Evolutionary conservation across 306 rosid genomes (phyloP).

Genomic region (Citrullus amarus): DNA sequence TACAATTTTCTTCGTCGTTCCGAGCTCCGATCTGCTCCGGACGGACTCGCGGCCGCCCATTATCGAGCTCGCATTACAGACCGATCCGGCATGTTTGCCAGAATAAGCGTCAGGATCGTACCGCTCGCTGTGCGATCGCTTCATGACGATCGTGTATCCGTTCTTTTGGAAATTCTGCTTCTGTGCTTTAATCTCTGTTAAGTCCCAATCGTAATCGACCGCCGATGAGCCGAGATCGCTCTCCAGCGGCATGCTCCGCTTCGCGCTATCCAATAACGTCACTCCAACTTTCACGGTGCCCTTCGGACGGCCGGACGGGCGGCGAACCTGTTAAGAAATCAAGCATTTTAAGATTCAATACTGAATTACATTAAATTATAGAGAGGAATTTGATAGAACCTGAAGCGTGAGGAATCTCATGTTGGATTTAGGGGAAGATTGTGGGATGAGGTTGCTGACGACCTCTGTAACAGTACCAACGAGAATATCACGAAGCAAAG

Average conservation of each 20-base stretch:
- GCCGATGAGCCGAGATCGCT: conserved; percentile 52
- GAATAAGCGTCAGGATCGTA: not conserved
- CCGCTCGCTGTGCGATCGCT: conserved; percentile 22
- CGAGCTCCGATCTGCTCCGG: not conserved
- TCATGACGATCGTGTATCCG: not conserved
- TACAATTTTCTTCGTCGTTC: not conserved
- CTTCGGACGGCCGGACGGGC: conserved; percentile 61
- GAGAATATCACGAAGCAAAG: conserved; percentile 38
- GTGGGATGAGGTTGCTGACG: conserved; percentile 31
- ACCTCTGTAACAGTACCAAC: conserved; percentile 44
- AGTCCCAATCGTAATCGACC: conserved; percentile 22
- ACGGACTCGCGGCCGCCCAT: not conserved
- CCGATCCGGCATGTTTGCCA: conserved; percentile 7
- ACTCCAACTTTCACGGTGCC: conserved; percentile 60
- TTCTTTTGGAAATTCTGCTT: not conserved
- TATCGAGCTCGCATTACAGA: not conserved
- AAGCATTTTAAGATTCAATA: not conserved
- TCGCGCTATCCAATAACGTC: conserved; percentile 35
- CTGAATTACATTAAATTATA: not conserved
- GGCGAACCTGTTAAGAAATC: conserved; percentile 21
- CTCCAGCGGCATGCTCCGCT: conserved; percentile 55
- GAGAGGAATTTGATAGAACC: conserved; percentile 12
- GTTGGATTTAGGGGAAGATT: conserved; percentile 9
- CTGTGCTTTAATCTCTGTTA: conserved; percentile 11
- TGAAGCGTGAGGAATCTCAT: conserved; percentile 44